phyloP scores from a whole-genome alignment of 495 filamentous ascomycete species.

The Penicilliopsis zonata region DNA sequence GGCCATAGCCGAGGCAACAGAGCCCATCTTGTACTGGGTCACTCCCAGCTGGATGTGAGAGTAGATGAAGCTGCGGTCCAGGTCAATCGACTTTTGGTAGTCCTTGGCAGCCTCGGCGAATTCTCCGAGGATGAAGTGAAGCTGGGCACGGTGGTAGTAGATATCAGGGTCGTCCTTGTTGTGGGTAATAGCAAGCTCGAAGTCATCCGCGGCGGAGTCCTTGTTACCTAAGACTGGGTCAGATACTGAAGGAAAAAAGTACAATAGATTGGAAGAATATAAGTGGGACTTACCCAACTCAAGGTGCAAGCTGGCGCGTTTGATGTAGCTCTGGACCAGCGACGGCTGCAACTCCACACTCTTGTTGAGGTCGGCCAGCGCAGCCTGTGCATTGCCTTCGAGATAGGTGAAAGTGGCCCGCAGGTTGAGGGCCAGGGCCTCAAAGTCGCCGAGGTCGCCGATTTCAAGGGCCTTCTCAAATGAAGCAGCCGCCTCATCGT shows the following conservation, averaged over 20 bases:
- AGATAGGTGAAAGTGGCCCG: conserved; percentile 92
- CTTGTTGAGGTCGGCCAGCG: conserved; percentile 74
- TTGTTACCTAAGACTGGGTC: conserved; percentile 51
- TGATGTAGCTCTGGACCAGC: conserved; percentile 94
- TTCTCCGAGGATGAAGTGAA: conserved; percentile 94
- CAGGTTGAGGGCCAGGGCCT: conserved; percentile 90
- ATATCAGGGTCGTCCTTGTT: conserved; percentile 91
- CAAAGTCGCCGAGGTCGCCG: conserved; percentile 62
- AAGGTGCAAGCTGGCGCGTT: conserved; percentile 94
- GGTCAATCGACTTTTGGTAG: conserved; percentile 98
- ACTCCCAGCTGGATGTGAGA: conserved; percentile 99
- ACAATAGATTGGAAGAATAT: neutral
- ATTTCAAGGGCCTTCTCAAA: conserved; percentile 83
- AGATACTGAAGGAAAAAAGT: conserved; percentile 1
- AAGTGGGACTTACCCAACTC: conserved; percentile 68
- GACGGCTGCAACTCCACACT: conserved; percentile 80
- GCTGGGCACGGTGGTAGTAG: conserved; percentile 97
- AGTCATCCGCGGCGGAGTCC: conserved; percentile 77
- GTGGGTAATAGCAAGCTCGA: conserved; percentile 72
- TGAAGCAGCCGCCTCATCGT: conserved; percentile 69
- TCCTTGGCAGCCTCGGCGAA: conserved; percentile 91
- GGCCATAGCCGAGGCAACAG: conserved; percentile 93
- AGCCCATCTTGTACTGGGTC: conserved; percentile 99
- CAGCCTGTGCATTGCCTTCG: conserved; percentile 71
- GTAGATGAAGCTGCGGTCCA: conserved; percentile 93